Percentiles rank a stretch among this genome's conserved stretches.
These are phyloP conservation scores for Cystobasidiaceae sp. DNA, from an alignment of 1,284 basidiomycete genomes.

Conservation along the genomic window DNA sequence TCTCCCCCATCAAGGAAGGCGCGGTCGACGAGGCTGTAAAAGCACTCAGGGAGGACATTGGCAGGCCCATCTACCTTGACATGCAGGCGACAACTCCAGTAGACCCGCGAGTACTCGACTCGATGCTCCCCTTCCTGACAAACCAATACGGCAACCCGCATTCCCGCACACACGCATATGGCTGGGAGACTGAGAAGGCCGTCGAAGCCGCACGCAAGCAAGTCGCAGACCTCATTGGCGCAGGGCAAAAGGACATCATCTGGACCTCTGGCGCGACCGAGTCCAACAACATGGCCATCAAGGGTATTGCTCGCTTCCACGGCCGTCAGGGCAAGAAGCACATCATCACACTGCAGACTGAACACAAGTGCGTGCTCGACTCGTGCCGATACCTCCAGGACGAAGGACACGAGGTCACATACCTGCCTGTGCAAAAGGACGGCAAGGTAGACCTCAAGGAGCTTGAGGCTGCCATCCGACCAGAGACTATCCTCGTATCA, in stretches of 20 bases:
- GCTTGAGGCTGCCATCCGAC: constrained; percentile 75
- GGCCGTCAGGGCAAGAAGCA: constrained; percentile 62
- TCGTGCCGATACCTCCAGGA: constrained; percentile 92
- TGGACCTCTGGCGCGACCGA: constrained; percentile 99
- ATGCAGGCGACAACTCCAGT: constrained; percentile 98
- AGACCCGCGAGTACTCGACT: constrained; percentile 93
- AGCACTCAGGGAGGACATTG: constrained; percentile 25
- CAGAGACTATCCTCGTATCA: constrained; percentile 79
- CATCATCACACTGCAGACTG: constrained; percentile 57
- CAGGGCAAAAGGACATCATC: constrained; percentile 90
- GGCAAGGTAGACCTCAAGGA: constrained; percentile 73
- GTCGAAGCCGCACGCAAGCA: constrained; percentile 89
- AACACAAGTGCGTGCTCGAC: constrained; percentile 99
- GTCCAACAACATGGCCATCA: constrained; percentile 96
- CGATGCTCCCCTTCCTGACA: constrained; percentile 92
- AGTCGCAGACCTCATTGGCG: constrained; percentile 85
- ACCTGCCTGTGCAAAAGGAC: constrained; percentile 84
- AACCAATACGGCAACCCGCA: constrained; percentile 99
- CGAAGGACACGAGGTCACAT: constrained; percentile 97
- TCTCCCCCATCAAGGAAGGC: constrained; percentile 28
- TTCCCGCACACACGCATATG: constrained; percentile 95
- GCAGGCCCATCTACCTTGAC: constrained; percentile 86
- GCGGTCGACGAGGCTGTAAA: constrained; percentile 30
- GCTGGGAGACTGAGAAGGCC: constrained; percentile 95
- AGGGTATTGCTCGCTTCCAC: constrained; percentile 86